Evolutionary conservation across 1,284 basidiomycete genomes (phyloP).

Genomic region (Polyporus tsugae): DNA sequence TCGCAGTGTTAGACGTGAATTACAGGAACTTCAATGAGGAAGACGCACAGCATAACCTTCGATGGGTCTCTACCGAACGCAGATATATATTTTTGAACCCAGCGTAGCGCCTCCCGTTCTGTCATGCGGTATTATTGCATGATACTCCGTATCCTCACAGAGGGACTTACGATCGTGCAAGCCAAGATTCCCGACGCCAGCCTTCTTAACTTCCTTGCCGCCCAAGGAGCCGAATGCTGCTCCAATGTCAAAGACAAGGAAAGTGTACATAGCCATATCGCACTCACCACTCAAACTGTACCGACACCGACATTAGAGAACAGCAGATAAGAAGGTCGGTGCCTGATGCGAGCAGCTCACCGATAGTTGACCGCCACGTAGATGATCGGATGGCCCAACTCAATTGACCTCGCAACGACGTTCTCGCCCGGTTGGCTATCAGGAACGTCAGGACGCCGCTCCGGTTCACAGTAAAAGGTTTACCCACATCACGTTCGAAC

Average conservation of each 20-base stretch:
- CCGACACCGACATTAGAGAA: too few species aligned
- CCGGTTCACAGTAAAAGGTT: neutral
- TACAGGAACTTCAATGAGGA: neutral
- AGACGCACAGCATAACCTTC: conserved; percentile 39
- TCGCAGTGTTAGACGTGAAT: neutral
- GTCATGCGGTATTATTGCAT: neutral
- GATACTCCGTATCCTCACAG: too few species aligned
- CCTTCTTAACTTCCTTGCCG: conserved; percentile 56
- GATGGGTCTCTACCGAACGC: conserved; percentile 49
- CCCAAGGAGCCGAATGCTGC: conserved; percentile 57
- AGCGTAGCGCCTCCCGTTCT: conserved; percentile 55
- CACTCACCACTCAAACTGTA: conserved; percentile 6
- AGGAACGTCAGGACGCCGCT: neutral
- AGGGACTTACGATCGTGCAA: conserved; percentile 56
- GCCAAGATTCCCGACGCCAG: conserved; percentile 61
- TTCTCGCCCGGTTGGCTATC: conserved; percentile 18
- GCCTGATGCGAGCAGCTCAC: conserved; percentile 1
- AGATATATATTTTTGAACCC: conserved; percentile 55
- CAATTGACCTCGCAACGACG: conserved; percentile 45
- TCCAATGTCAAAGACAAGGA: neutral
- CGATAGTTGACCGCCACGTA: conserved; percentile 46
- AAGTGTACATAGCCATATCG: too few species aligned
- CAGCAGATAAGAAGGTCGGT: neutral
- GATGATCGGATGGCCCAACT: conserved; percentile 44
- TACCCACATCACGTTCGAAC: conserved; percentile 13